Percentiles rank a stretch among this genome's conserved stretches.
Conservation (phyloP, 2,329 filamentous ascomycete species). For the Decorospora gaudefroyi region DNA sequence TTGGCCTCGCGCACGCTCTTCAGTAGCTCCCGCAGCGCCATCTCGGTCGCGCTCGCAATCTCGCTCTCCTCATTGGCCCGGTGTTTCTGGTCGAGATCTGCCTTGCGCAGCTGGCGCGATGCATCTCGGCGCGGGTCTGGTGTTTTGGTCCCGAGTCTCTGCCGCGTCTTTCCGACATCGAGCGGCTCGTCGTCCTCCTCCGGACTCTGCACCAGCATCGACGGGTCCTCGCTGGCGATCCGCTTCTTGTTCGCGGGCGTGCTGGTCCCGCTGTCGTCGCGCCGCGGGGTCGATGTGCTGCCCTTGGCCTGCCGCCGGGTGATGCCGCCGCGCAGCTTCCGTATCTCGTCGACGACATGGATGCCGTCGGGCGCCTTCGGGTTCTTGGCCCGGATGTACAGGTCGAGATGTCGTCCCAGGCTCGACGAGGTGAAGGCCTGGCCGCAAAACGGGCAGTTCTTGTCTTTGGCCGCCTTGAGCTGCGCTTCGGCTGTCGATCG, state of each 20-base stretch:
- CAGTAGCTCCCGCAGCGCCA: slow-evolving; percentile 81
- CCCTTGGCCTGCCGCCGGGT: slow-evolving; percentile 81
- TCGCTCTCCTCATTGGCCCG: slow-evolving; percentile 72
- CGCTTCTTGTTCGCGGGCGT: slow-evolving; percentile 31
- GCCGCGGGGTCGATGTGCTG: slow-evolving; percentile 55
- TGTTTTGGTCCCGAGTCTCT: slow-evolving; percentile 54
- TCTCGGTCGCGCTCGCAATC: slow-evolving; percentile 78
- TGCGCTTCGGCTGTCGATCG: slow-evolving; percentile 31
- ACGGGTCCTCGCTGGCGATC: slow-evolving; percentile 34
- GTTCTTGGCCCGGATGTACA: slow-evolving; percentile 93
- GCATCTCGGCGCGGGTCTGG: slow-evolving; percentile 46
- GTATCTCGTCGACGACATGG: slow-evolving; percentile 88
- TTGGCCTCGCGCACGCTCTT: slow-evolving; percentile 81
- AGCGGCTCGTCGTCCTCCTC: slow-evolving; percentile 24
- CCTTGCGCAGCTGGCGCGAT: slow-evolving; percentile 53
- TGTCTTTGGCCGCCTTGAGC: slow-evolving; percentile 72
- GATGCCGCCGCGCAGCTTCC: slow-evolving; percentile 79
- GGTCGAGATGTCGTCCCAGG: slow-evolving; percentile 87
- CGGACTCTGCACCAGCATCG: slow-evolving; percentile 33
- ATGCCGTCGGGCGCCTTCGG: slow-evolving; percentile 84
- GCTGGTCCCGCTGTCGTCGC: slow-evolving; percentile 52
- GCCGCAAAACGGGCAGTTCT: slow-evolving; percentile 82
- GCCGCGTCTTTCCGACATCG: slow-evolving; percentile 40
- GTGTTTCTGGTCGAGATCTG: slow-evolving; percentile 66
- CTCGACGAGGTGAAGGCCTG: slow-evolving; percentile 86